These are phyloP conservation scores for Fomitopsis serialis DNA, from an alignment of 768 basidiomycete species.

Conservation along the genomic window DNA sequence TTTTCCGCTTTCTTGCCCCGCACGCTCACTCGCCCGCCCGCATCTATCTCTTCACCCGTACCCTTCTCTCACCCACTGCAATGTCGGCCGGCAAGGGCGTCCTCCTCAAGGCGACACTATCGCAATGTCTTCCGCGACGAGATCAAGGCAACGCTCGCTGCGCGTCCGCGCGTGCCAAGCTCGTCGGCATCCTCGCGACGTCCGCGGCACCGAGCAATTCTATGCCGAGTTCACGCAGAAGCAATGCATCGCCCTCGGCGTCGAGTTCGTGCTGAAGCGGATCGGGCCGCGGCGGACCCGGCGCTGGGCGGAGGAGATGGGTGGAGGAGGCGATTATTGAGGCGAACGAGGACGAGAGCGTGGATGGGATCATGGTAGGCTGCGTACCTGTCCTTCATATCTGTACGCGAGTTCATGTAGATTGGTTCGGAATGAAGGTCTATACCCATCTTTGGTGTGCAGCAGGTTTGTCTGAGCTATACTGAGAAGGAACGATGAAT, in stretches of 20 bases:
- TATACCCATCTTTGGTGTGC: conserved; percentile 97
- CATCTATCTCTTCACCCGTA: neutral
- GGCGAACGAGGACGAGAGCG: conserved; percentile 80
- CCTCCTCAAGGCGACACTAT: conserved; percentile 73
- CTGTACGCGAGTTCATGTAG: neutral
- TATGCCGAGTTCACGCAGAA: conserved; percentile 91
- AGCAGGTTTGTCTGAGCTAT: conserved; percentile 54
- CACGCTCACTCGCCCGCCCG: neutral
- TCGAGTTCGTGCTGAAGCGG: conserved; percentile 76
- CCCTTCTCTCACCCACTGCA: neutral
- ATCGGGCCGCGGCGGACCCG: conserved; percentile 54
- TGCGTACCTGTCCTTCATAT: no score
- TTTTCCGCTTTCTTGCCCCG: neutral
- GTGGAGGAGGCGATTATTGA: conserved; percentile 96
- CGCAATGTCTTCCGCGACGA: conserved; percentile 68
- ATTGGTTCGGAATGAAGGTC: conserved; percentile 42
- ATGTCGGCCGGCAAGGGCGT: conserved; percentile 57
- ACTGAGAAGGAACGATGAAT: neutral
- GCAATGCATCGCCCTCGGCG: conserved; percentile 84
- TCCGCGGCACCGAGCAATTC: conserved; percentile 69
- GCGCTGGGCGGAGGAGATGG: conserved; percentile 74
- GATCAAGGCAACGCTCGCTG: conserved; percentile 43
- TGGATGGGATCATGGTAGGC: conserved; percentile 93
- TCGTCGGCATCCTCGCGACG: conserved; percentile 91
- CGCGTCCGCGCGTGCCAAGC: conserved; percentile 44